phyloP scores from a whole-genome alignment of 257 asterid species.

The Haberlea rhodopensis region DNA sequence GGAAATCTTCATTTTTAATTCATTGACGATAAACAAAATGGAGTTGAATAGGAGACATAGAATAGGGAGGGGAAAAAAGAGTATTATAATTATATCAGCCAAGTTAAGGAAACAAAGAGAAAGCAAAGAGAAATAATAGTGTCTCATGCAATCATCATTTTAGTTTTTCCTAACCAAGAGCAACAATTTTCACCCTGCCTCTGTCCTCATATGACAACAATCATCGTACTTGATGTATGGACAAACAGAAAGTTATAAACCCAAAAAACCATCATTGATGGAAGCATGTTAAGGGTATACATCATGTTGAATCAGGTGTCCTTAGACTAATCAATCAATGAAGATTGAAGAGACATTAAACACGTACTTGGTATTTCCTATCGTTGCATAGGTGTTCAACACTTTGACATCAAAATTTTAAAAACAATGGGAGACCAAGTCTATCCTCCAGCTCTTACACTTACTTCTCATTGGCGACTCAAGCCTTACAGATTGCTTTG shows the following conservation, averaged over 20 bases:
- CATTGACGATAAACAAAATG: background rate
- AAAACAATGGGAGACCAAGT: conserved; percentile 12
- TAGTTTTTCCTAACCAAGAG: background rate
- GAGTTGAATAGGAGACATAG: background rate
- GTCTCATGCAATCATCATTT: background rate
- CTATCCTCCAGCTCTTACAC: background rate
- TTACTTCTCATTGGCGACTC: background rate
- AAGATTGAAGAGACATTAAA: background rate
- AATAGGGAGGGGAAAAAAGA: background rate
- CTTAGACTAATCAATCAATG: background rate
- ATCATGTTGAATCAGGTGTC: background rate
- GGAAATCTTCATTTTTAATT: background rate
- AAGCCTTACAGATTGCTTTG: background rate
- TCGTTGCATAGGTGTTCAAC: background rate
- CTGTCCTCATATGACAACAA: too few relatives aligned
- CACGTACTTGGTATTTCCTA: background rate
- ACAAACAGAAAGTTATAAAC: too few relatives aligned
- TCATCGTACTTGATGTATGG: too few relatives aligned
- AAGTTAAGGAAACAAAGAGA: background rate
- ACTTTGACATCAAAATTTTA: background rate
- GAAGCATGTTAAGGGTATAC: background rate
- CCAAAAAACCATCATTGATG: background rate
- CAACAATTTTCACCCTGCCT: background rate
- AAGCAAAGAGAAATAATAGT: background rate
- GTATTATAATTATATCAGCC: too few relatives aligned